Percentiles rank a stretch among this genome's conserved stretches.
Evolutionary conservation across 257 asterid species (phyloP).

Genomic region (Capsicum chinense): DNA sequence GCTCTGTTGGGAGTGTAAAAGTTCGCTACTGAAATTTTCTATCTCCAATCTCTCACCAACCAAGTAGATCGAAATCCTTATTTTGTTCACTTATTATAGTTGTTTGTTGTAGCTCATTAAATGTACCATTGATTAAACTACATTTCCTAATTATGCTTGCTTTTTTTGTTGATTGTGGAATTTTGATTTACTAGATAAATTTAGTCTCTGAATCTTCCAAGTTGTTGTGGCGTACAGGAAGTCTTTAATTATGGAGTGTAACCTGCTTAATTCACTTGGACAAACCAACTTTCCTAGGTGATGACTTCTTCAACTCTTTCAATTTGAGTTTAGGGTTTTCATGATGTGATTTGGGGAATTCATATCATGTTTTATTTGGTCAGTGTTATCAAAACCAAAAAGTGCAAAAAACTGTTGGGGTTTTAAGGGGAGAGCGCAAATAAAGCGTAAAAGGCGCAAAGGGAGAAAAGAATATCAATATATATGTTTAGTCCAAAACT

Average conservation of each 20-base stretch:
- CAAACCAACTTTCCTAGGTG: conserved; percentile 52
- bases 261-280: conserved; percentile 37
- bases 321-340: neutral
- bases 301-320: conserved; percentile 16
- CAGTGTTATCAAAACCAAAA: too few species aligned
- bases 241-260: conserved; percentile 53
- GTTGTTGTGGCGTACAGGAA: conserved; percentile 33
- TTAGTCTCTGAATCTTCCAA: conserved; percentile 7
- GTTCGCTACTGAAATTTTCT: neutral
- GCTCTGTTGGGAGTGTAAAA: too few species aligned
- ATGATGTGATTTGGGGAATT: neutral
- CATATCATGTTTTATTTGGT: neutral
- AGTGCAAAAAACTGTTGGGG: too few species aligned
- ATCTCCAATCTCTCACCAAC: neutral
- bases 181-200: neutral
- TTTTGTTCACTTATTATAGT: neutral
- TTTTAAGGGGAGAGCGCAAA: too few species aligned
- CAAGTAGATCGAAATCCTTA: neutral
- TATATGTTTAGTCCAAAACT: too few species aligned
- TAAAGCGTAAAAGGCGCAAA: too few species aligned
- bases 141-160: neutral
- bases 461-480: too few species aligned
- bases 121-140: neutral
- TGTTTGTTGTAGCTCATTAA: neutral
- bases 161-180: neutral